These are phyloP conservation scores for Pisolithus albus DNA, from an alignment of 768 basidiomycete genomes.

Conservation along the genomic window DNA sequence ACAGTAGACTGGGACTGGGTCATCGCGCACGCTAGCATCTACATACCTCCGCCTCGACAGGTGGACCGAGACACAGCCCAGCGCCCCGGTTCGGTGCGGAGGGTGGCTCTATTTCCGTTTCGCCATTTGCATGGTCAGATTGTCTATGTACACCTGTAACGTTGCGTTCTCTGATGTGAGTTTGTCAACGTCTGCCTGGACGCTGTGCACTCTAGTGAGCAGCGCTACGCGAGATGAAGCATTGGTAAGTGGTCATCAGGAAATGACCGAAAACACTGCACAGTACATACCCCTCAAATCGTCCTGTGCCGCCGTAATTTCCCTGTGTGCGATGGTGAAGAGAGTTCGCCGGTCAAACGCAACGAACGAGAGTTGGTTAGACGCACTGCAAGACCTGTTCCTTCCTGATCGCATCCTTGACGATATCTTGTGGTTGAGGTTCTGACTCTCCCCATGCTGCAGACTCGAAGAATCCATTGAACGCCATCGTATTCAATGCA, in stretches of 20 bases:
- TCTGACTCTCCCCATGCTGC: constrained; percentile 45
- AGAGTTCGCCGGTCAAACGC: background rate
- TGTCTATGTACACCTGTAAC: constrained; percentile 85
- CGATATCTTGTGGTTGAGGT: constrained; percentile 49
- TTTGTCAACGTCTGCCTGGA: constrained; percentile 78
- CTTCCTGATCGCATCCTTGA: constrained; percentile 71
- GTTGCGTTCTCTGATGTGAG: constrained; percentile 73
- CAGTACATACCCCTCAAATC: constrained; percentile 60
- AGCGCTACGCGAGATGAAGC: constrained; percentile 41
- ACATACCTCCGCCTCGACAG: no score
- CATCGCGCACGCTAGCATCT: no score
- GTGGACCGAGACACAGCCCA: no score
- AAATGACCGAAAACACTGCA: background rate
- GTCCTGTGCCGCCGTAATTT: constrained; percentile 67
- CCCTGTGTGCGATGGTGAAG: constrained; percentile 37
- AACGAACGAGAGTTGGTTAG: background rate
- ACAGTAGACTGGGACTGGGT: no score
- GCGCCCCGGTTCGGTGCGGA: no score
- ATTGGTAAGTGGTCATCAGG: background rate
- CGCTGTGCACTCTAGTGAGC: constrained; percentile 55
- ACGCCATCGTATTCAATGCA: constrained; percentile 34
- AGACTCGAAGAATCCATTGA: constrained; percentile 35
- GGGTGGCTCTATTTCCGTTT: constrained; percentile 48
- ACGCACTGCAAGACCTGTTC: constrained; percentile 72
- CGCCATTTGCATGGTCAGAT: constrained; percentile 81